Evolutionary conservation across 169 alveolate genomes (phyloP), one percentile per base, ranked within the genome.

Genomic region (Ichthyophthirius multifiliis): DNA sequence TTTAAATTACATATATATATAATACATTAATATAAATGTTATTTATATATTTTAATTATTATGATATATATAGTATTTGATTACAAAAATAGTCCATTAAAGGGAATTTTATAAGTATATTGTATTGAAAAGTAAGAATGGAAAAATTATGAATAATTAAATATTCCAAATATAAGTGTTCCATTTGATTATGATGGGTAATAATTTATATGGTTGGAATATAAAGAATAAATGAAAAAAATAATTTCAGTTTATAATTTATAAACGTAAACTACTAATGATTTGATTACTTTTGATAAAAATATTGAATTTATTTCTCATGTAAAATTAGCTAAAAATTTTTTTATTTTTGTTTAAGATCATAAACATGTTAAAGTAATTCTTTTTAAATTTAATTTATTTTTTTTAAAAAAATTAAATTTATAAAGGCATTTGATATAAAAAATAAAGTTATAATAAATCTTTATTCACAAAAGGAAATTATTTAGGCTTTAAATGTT

Each of bases 181-280:
- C 86, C 86, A 18, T 81, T 71, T 37, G 82, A 81, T 55, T 81
- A 48, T 43, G 65, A 81, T 34, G 82, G 82, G 1, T 46, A 67
- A 34, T 27, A 35, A 47, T 15, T 81, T 13, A 13, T 81, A 27
- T 41, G 71, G 76, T 44, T 81, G 4, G 82, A 81, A 55, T 81
- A 81, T 41, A 37, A 64, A 44, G 46, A 81, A 47, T 20, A 76
- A 23, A 27, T 74, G 20, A 48, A 47, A 71, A 43, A 81, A 81
- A 76, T 47, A 73, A 10, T 41, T 45, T 67, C 23, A 39, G 4
- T 23, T 46, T 67, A 64, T 43, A 30, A 47, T 5, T 20, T 35
- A 6, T 4, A 16, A 23, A 65, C 81, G 20, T 27, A 74, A 45
- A 74, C 34, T 18, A 32, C 73, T 12, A 27, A 35, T 5, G 34